Evolutionary conservation across 768 basidiomycete genomes (phyloP).

Genomic region (Suillus tomentosus): DNA sequence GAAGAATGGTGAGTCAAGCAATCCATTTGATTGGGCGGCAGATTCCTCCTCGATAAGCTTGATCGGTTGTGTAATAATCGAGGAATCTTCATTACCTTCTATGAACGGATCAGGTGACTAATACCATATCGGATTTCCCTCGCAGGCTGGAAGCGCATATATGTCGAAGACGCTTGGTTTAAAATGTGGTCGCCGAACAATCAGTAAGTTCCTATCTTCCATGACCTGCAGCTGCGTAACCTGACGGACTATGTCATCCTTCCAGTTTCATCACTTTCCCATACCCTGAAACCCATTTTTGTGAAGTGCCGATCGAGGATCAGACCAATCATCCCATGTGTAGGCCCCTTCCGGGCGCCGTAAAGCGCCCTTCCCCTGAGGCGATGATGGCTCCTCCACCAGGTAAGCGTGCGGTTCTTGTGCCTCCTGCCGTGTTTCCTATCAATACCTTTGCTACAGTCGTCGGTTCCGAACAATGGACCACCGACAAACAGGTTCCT

Average conservation of each 20-base stretch:
- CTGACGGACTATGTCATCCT: neutral
- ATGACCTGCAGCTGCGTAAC: constrained; percentile 5
- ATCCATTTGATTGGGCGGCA: neutral
- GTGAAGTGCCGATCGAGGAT: constrained; percentile 42
- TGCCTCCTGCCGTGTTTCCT: constrained; percentile 15
- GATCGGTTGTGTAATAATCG: neutral
- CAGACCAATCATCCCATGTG: constrained; percentile 41
- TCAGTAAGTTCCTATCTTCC: constrained; percentile 22
- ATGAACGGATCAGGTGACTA: neutral
- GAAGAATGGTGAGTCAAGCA: constrained; percentile 41
- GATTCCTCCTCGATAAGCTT: neutral
- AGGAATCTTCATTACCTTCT: neutral
- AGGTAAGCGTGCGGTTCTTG: constrained; percentile 28
- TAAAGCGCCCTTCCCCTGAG: constrained; percentile 29
- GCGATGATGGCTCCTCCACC: constrained; percentile 28
- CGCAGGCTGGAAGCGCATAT: constrained; percentile 50
- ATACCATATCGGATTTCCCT: constrained; percentile 7
- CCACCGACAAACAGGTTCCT: constrained; percentile 18
- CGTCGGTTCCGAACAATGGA: constrained; percentile 32
- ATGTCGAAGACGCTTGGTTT: constrained; percentile 48
- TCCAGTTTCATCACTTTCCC: constrained; percentile 37
- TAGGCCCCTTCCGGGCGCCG: constrained; percentile 42
- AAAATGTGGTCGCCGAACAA: constrained; percentile 26
- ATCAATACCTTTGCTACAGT: constrained; percentile 20
- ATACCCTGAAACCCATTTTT: constrained; percentile 42